Evolutionary conservation across 2,329 filamentous ascomycete genomes (phyloP).

Genomic region (Coniella lustricola): DNA sequence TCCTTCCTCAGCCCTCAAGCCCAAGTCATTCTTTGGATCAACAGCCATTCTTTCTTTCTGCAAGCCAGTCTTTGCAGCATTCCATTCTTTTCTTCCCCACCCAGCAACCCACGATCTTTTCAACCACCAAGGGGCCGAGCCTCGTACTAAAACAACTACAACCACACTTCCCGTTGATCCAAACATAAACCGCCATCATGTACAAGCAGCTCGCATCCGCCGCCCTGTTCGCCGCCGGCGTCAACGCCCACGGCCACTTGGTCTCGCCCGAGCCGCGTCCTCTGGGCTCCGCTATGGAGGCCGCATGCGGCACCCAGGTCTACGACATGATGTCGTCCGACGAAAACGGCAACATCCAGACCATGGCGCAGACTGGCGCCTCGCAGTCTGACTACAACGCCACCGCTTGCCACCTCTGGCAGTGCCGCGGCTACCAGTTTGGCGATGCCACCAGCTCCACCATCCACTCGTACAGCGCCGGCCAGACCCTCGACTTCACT

Average conservation of each 20-base stretch:
- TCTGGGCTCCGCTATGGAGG: constrained; percentile 43
- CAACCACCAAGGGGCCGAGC: constrained; percentile 8
- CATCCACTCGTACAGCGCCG: constrained; percentile 44
- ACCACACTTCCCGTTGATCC: constrained; percentile 4
- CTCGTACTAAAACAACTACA: background rate
- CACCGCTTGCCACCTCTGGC: constrained; percentile 42
- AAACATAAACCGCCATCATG: constrained; percentile 12
- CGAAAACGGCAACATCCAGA: constrained; percentile 51
- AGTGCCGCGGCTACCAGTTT: constrained; percentile 53
- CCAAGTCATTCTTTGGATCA: constrained; percentile 13
- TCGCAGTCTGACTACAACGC: constrained; percentile 40
- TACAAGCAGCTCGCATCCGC: constrained; percentile 18
- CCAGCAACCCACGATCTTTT: constrained; percentile 10
- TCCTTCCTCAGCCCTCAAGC: constrained; percentile 12
- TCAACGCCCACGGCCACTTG: constrained; percentile 48
- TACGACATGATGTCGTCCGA: constrained; percentile 45
- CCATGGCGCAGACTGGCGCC: constrained; percentile 41
- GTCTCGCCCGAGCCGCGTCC: constrained; percentile 38
- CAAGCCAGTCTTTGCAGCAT: constrained; percentile 16
- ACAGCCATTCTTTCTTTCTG: constrained; percentile 16
- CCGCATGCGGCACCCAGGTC: constrained; percentile 48
- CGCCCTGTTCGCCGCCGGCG: constrained; percentile 33
- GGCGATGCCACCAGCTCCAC: constrained; percentile 43
- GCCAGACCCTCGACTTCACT: constrained; percentile 35
- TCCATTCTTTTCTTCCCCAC: constrained; percentile 3